Percentiles rank a stretch among this genome's conserved stretches.
phyloP scores from a whole-genome alignment of 1,284 basidiomycete species.

The Ceratobasidium sp. region DNA sequence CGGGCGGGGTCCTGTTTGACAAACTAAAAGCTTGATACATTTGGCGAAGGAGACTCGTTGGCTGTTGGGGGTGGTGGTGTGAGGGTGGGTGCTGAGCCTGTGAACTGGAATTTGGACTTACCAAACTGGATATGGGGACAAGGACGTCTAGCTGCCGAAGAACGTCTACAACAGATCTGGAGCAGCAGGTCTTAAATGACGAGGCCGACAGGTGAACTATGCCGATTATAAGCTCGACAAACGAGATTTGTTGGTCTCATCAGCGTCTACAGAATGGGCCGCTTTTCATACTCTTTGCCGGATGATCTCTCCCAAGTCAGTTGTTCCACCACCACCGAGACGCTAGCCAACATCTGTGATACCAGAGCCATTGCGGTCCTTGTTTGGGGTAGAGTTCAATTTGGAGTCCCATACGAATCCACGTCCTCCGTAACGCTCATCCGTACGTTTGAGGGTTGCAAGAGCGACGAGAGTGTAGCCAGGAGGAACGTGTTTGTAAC shows the following conservation, averaged over 20 bases:
- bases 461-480: background rate
- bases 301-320: constrained; percentile 65
- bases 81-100: background rate
- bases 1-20: constrained; percentile 86
- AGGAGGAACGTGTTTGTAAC: background rate
- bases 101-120: constrained; percentile 54
- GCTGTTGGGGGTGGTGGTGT: too few relatives aligned
- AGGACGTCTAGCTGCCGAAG: too few relatives aligned
- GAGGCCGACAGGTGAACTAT: too few relatives aligned
- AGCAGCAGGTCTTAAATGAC: background rate
- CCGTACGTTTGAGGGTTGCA: constrained; percentile 14
- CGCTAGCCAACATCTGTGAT: constrained; percentile 59
- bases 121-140: constrained; percentile 83
- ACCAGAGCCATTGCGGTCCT: constrained; percentile 83
- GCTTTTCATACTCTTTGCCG: too few relatives aligned
- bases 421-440: background rate
- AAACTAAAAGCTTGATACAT: constrained; percentile 76
- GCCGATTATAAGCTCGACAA: constrained; percentile 72
- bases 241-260: constrained; percentile 15
- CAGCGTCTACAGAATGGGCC: constrained; percentile 21
- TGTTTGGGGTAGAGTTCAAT: constrained; percentile 75
- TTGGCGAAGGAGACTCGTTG: constrained; percentile 45
- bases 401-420: constrained; percentile 49
- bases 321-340: constrained; percentile 13
- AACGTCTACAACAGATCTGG: constrained; percentile 76